Evolutionary conservation across 2,329 filamentous ascomycete species (phyloP).

Genomic region (Phaeosphaeriaceae sp.): DNA sequence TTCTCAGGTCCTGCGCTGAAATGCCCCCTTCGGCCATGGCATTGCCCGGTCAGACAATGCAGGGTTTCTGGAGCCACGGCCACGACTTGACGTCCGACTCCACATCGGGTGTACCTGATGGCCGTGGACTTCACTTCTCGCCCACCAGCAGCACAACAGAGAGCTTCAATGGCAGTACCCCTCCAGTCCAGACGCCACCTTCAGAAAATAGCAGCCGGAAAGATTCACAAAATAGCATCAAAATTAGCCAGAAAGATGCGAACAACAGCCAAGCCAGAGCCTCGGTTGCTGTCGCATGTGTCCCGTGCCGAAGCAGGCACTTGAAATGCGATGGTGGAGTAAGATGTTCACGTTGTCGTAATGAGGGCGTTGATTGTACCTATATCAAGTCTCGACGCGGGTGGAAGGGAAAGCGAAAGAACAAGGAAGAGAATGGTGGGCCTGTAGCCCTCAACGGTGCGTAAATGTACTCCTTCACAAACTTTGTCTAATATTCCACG

Average conservation of each 20-base stretch:
- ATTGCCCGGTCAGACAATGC: conserved; percentile 32
- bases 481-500: conserved; percentile 1
- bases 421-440: conserved; percentile 41
- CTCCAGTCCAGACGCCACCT: conserved; percentile 40
- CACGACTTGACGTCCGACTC: conserved; percentile 36
- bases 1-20: conserved; percentile 7
- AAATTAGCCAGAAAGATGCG: conserved; percentile 28
- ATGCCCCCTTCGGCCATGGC: conserved; percentile 36
- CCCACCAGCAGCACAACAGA: conserved; percentile 38
- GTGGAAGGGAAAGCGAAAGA: conserved; percentile 54
- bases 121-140: conserved; percentile 39
- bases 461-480: conserved; percentile 9
- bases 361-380: conserved; percentile 55
- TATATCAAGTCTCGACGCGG: conserved; percentile 62
- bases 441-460: conserved; percentile 28
- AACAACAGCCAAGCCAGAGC: conserved; percentile 32
- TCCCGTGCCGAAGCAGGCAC: conserved; percentile 60
- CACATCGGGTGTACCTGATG: conserved; percentile 24
- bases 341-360: conserved; percentile 57
- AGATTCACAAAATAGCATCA: conserved; percentile 21
- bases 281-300: conserved; percentile 56
- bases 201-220: conserved; percentile 29
- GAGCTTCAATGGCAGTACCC: conserved; percentile 37
- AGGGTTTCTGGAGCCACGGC: conserved; percentile 39
- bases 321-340: conserved; percentile 61